Evolutionary conservation across 2,329 filamentous ascomycete species (phyloP).

Genomic region (Epichloe sibirici): DNA sequence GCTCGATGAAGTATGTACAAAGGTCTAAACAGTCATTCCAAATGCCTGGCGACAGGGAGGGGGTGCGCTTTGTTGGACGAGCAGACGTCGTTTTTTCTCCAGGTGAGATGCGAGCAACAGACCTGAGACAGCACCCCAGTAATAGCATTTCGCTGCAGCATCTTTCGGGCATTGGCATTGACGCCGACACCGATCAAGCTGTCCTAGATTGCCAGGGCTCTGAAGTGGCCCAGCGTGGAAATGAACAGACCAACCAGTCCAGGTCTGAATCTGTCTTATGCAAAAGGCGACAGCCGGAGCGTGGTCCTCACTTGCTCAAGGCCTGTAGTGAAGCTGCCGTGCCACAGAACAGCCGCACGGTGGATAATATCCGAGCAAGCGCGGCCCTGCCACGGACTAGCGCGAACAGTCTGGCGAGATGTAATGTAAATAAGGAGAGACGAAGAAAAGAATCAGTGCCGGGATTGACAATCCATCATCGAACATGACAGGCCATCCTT

Average conservation of each 20-base stretch:
- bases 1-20: background rate
- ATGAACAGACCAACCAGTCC: too few relatives aligned
- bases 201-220: background rate
- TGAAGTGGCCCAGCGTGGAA: background rate
- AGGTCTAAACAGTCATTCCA: background rate
- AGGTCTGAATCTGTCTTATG: background rate
- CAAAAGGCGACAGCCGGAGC: background rate
- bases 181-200: background rate
- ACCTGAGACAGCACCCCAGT: conserved; percentile 1
- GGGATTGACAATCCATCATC: background rate
- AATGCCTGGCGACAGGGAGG: background rate
- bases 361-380: background rate
- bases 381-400: too few relatives aligned
- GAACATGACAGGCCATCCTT: too few relatives aligned
- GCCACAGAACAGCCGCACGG: conserved; percentile 1
- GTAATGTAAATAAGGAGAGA: background rate
- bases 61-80: conserved; percentile 1
- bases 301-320: background rate
- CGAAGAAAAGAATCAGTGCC: background rate
- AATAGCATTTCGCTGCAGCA: conserved; percentile 1
- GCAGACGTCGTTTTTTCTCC: background rate
- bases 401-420: background rate
- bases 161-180: background rate
- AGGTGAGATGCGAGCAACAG: background rate
- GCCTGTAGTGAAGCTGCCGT: background rate